Evolutionary conservation across 192 early-diverging fungal species (phyloP).

Genomic region (Geranomyces michiganensis): DNA sequence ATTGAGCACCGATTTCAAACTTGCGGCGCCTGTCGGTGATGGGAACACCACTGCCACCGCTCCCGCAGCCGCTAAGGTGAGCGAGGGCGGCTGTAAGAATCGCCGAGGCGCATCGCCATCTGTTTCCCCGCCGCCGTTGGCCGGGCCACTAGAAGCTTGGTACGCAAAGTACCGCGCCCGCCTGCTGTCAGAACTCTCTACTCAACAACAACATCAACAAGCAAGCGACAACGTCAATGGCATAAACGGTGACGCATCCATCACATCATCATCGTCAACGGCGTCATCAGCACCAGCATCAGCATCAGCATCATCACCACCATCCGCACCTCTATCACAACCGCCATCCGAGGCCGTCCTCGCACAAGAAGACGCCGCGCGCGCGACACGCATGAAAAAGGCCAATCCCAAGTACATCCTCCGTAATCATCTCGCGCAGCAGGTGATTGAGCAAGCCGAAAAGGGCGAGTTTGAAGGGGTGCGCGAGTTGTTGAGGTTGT

Average conservation of each 20-base stretch:
- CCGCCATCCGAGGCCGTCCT: background rate
- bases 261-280: background rate
- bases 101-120: background rate
- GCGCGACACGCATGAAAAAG: slow-evolving; percentile 62
- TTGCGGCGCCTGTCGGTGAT: background rate
- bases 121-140: slow-evolving; percentile 55
- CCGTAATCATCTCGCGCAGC: slow-evolving; percentile 55
- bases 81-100: too few species aligned
- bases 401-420: slow-evolving; percentile 78
- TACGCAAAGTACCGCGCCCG: slow-evolving; percentile 62
- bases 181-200: slow-evolving; percentile 41
- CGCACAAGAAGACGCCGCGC: slow-evolving; percentile 29
- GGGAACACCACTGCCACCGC: background rate
- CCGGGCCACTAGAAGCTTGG: slow-evolving; percentile 60
- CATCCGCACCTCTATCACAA: too few species aligned
- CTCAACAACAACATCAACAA: background rate
- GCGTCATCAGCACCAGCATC: background rate
- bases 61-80: background rate
- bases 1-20: slow-evolving; percentile 41
- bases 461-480: slow-evolving; percentile 22
- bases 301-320: background rate
- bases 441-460: slow-evolving; percentile 57
- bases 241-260: background rate
- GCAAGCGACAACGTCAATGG: too few species aligned
- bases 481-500: slow-evolving; percentile 34